Evolutionary conservation across 257 asterid genomes (phyloP), one percentile per base, ranked within the genome.

Genomic region (Gentiana dahurica): DNA sequence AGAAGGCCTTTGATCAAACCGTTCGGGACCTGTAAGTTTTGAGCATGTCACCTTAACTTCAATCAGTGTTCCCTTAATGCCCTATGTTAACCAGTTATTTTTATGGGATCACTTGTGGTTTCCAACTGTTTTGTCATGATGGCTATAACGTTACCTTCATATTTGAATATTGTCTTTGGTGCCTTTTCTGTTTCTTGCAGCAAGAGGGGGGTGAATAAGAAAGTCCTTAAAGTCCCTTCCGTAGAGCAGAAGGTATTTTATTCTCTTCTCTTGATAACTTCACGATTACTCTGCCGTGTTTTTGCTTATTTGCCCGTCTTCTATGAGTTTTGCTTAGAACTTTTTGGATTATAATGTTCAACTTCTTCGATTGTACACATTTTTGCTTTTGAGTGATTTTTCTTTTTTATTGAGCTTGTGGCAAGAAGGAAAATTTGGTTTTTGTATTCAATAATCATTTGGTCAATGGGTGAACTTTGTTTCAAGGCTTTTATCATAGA

Each of bases 151-250:
- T 24, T 12, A 55, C 37, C 24, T 50, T 60, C 46, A 39, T 64
- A 64, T 8, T 39, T 43, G 24, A 24, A 24, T 24, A 51, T 6
- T 36, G 6, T 7, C 6, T 41, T 41, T 7, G 44, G 60, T 66
- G 59, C 54, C 41, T 64, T 73, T 61, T 52, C 5, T 61, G 46
- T 71, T 48, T 75, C 55, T 68, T 83, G 89, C 95, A 92, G 97
- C 61, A 88, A 88, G 90, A 75, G 99, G 77, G 99, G 70, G 74
- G 97, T 92, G 67, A 92, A 92, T 75, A 92, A 88, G 76, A 92
- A 85, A 61, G 99, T 92, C 71, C 94, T 88, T 34, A 88, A 88
- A 74, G 95, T 88, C 72, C 97, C 99, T 64, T 78, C 95, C 1
- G 61, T 85, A 64, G 99, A 92, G 65, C 97, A 82, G 67, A 92